A percentile compares a stretch with the other conserved stretches of the same genome.
phyloP scores from a whole-genome alignment of 2,329 filamentous ascomycete genomes.

The Lomentospora prolificans region DNA sequence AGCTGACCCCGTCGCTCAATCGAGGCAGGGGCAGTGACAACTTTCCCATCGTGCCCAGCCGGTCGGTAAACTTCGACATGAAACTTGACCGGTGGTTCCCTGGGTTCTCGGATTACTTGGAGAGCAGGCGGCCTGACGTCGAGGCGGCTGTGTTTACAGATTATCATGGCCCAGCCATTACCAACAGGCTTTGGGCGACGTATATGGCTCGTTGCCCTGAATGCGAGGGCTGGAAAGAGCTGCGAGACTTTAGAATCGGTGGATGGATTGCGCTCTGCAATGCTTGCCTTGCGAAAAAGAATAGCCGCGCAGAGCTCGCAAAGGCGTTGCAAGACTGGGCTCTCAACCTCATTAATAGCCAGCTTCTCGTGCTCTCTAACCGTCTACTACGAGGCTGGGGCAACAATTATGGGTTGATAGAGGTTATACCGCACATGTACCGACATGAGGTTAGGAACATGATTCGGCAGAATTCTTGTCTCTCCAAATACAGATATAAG shows the following conservation, averaged over 20 bases:
- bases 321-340: neutral
- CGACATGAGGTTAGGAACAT: neutral
- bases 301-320: constrained; percentile 1
- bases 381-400: neutral
- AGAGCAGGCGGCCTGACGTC: neutral
- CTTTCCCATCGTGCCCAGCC: neutral
- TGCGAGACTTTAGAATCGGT: neutral
- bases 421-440: neutral
- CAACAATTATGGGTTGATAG: too few species aligned
- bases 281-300: neutral
- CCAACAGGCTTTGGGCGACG: neutral
- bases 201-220: constrained; percentile 3
- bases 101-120: neutral
- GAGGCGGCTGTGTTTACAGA: neutral
- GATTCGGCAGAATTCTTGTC: neutral
- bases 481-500: neutral
- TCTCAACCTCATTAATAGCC: neutral
- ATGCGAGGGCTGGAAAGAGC: constrained; percentile 7
- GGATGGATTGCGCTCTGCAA: neutral
- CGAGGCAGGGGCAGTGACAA: neutral
- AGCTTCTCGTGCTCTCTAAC: neutral
- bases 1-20: neutral
- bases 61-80: neutral
- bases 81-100: constrained; percentile 4
- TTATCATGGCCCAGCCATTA: too few species aligned